Percentiles rank a stretch among this genome's conserved stretches.
phyloP scores from a whole-genome alignment of 306 rosid species.

The Echinosophora koreensis region DNA sequence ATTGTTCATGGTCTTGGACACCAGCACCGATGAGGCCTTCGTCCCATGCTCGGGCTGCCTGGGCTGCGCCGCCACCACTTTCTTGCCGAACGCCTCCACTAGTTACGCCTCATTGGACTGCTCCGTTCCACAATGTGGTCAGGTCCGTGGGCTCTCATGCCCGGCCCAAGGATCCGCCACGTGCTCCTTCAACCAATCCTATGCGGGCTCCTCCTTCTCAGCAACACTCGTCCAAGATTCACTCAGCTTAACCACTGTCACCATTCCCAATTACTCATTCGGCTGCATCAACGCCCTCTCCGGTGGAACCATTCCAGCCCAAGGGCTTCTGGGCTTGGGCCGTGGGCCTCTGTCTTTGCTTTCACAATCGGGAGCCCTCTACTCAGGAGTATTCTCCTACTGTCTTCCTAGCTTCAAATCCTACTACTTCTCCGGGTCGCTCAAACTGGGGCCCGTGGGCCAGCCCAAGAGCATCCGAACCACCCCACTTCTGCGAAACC shows the following conservation, averaged over 20 bases:
- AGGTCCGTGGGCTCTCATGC: slow-evolving; percentile 77
- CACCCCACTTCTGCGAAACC: slow-evolving; percentile 83
- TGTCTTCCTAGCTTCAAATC: slow-evolving; percentile 94
- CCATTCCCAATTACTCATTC: slow-evolving; percentile 63
- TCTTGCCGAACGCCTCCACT: slow-evolving; percentile 63
- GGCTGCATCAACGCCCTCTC: slow-evolving; percentile 70
- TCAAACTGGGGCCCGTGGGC: slow-evolving; percentile 79
- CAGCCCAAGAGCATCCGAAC: slow-evolving; percentile 80
- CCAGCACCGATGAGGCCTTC: slow-evolving; percentile 85
- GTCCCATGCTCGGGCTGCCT: slow-evolving; percentile 78
- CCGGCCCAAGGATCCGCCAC: slow-evolving; percentile 50
- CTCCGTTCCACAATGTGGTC: slow-evolving; percentile 63
- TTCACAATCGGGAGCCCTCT: slow-evolving; percentile 74
- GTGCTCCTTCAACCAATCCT: slow-evolving; percentile 79
- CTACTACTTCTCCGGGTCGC: slow-evolving; percentile 87
- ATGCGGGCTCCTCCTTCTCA: slow-evolving; percentile 81
- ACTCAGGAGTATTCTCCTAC: slow-evolving; percentile 79
- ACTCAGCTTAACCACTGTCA: slow-evolving; percentile 48
- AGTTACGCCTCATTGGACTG: slow-evolving; percentile 66
- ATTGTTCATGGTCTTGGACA: slow-evolving; percentile 85
- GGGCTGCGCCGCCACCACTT: slow-evolving; percentile 69
- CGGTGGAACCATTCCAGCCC: slow-evolving; percentile 75
- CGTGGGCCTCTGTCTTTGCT: slow-evolving; percentile 80
- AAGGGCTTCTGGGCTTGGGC: slow-evolving; percentile 88
- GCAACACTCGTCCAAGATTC: slow-evolving; percentile 76